Evolutionary conservation across 1,284 basidiomycete genomes (phyloP), one percentile per base, ranked within the genome.

Genomic region (Cryptococcus sp.): DNA sequence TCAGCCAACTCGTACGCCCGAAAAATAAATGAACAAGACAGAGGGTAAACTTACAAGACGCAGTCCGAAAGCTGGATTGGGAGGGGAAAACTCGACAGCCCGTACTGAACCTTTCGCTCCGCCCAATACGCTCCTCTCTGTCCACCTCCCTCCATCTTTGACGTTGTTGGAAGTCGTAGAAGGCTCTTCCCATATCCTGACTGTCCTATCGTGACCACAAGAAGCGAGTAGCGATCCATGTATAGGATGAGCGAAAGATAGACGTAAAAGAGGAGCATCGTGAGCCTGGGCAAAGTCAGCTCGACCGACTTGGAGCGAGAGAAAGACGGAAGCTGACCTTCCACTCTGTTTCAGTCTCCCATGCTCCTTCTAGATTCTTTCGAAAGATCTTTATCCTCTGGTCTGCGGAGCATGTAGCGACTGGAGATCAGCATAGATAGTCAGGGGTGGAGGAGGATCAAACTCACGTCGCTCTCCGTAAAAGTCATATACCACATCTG

Each of bases 181-280:
- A 5, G 62, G 60, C 61, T 87, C 85, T 66, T 92, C 88, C 89
- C 89, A 94, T 18, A 94, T 80, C 70, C 91, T 86, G 48, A 90
- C 85, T 0, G 86, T 87, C 16, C 90, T 80, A 71, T 95, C 91
- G 62, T 89, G 89, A 1, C 86, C 89, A 5, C 82, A 81, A 0
- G 86, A 88, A 0, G 88, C 88, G 47, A 94, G 76, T 47, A 94
- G 79, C 1, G 82, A 80, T 10, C 89, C 90, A 56, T 89, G 90
- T 67, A 91, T 83, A 5, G 91, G 89, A 64, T 92, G 88, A 2
- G 87, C 87, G 84, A 89, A 94, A 47, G 80, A 80, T n/a, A 93
- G 62, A 68, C 81, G 83, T 7, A 87, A 81, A 34, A 92, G 77
- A 0, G 89, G 82, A 10, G 89, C 89, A 61, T 91, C 88, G 69